Percentiles rank a stretch among this genome's conserved stretches.
These are phyloP conservation scores for Pichia terricola DNA, from an alignment of 1,139 yeast genomes.

Conservation along the genomic window DNA sequence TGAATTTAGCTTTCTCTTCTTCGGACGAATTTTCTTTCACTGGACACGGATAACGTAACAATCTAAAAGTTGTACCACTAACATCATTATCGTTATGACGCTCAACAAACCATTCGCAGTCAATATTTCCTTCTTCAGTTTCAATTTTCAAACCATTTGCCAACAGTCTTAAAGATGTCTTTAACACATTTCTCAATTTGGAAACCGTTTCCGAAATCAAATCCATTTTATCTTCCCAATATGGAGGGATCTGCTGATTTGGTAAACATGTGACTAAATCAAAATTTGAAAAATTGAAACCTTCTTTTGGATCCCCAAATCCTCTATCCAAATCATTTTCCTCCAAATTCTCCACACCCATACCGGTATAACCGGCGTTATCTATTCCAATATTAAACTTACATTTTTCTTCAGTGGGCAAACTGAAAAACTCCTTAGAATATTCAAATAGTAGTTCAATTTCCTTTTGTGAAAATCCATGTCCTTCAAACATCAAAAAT, in stretches of 20 bases:
- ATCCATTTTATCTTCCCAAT: conserved; percentile 29
- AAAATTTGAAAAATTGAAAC: conserved; percentile 34
- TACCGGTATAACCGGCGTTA: conserved; percentile 43
- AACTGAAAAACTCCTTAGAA: conserved; percentile 36
- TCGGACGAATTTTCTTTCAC: conserved; percentile 29
- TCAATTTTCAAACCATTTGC: conserved; percentile 43
- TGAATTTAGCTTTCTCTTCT: conserved; percentile 27
- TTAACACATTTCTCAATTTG: conserved; percentile 34
- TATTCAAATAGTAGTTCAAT: conserved; percentile 34
- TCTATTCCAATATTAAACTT: conserved; percentile 30
- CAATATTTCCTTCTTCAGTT: conserved; percentile 27
- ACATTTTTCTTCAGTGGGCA: conserved; percentile 32
- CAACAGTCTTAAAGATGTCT: conserved; percentile 33
- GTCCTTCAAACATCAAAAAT: conserved; percentile 48
- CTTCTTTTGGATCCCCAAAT: conserved; percentile 41
- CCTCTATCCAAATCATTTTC: conserved; percentile 33
- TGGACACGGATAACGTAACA: conserved; percentile 46
- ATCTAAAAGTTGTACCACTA: conserved; percentile 43
- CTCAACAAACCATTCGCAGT: conserved; percentile 35
- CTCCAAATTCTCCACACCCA: conserved; percentile 46
- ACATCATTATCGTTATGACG: conserved; percentile 33
- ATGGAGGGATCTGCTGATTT: conserved; percentile 31
- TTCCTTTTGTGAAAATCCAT: conserved; percentile 38
- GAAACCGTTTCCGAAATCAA: conserved; percentile 27
- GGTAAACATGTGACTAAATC: conserved; percentile 34